Evolutionary conservation across 805 yeast genomes (phyloP).

Genomic region (Candida lessepsii): DNA sequence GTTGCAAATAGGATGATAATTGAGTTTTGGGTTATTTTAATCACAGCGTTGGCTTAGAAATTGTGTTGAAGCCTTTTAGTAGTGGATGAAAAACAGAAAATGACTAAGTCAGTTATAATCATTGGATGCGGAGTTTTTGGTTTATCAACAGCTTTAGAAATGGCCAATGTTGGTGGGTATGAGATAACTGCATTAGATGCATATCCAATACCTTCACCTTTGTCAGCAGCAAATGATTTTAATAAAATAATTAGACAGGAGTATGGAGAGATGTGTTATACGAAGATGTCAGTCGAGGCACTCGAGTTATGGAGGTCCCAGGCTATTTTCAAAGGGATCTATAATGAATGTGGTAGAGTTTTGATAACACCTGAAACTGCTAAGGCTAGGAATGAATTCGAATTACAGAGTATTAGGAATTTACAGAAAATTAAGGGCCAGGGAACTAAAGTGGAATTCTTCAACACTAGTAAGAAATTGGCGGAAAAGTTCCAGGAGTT

Average conservation of each 20-base stretch:
- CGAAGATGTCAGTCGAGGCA: constrained; percentile 47
- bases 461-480: constrained; percentile 26
- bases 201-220: constrained; percentile 42
- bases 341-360: constrained; percentile 43
- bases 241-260: constrained; percentile 51
- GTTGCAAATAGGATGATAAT: no score
- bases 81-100: background rate
- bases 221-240: constrained; percentile 48
- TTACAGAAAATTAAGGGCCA: constrained; percentile 22
- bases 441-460: constrained; percentile 26
- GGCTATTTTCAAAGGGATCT: constrained; percentile 30
- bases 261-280: constrained; percentile 42
- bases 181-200: constrained; percentile 20
- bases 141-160: constrained; percentile 17
- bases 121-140: constrained; percentile 21
- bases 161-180: constrained; percentile 14
- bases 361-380: constrained; percentile 30
- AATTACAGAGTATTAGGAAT: constrained; percentile 33
- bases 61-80: no score
- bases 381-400: constrained; percentile 38
- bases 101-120: constrained; percentile 14
- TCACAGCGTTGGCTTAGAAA: no score
- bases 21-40: no score
- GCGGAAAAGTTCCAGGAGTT: constrained; percentile 21
- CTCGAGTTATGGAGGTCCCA: constrained; percentile 37